These are phyloP conservation scores for Cymbopogon citratus DNA, from an alignment of 176 grass and related monocot genomes.

Conservation along the genomic window DNA sequence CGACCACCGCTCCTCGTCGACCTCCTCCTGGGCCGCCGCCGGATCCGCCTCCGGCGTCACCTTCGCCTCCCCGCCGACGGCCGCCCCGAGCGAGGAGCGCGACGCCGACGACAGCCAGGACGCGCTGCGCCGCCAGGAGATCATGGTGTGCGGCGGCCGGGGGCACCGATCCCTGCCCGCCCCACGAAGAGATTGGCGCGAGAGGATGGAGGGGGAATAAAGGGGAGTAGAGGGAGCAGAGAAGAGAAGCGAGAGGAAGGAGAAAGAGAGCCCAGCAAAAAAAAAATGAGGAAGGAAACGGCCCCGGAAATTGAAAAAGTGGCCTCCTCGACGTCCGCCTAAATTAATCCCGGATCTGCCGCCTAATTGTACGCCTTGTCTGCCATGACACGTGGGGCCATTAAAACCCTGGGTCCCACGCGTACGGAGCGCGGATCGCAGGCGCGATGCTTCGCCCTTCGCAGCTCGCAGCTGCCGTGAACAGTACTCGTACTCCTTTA, in stretches of 20 bases:
- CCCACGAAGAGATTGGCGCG: not conserved
- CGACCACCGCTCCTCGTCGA: constrained; percentile 70
- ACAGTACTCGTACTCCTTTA: not conserved
- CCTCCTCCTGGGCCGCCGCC: constrained; percentile 1
- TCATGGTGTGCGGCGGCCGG: not conserved
- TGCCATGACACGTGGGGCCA: constrained; percentile 8
- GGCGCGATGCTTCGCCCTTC: too few relatives aligned
- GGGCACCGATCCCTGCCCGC: not conserved
- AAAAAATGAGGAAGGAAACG: not conserved
- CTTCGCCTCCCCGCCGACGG: constrained; percentile 39
- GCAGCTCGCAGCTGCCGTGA: not conserved
- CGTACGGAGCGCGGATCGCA: not conserved
- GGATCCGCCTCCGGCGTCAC: constrained; percentile 36
- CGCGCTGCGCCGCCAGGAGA: constrained; percentile 46
- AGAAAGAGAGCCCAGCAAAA: not conserved
- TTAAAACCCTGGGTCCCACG: not conserved
- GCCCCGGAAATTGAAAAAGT: not conserved
- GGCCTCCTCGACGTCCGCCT: constrained; percentile 9
- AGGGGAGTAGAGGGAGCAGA: not conserved
- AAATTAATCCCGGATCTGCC: constrained; percentile 3
- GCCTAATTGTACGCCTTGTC: not conserved
- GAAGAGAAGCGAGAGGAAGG: not conserved
- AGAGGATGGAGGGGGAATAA: not conserved
- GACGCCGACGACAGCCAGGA: constrained; percentile 49
- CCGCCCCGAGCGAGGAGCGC: constrained; percentile 34